These are phyloP conservation scores for Actinidia arguta DNA, from an alignment of 179 eudicot species.

Conservation along the genomic window DNA sequence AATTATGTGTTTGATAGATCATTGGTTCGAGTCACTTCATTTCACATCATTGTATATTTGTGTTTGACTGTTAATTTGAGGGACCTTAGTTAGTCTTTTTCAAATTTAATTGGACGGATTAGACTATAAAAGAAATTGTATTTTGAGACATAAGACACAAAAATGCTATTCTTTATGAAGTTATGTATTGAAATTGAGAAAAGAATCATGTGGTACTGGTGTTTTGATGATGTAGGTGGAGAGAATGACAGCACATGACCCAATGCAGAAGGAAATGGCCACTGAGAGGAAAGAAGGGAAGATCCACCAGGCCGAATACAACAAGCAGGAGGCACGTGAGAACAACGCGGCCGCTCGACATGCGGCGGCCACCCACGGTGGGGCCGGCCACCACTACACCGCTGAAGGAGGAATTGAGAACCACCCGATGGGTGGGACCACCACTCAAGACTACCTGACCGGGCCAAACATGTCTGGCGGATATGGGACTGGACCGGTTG, in stretches of 20 bases:
- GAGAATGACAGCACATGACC: constrained; percentile 46
- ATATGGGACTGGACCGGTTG: too few species aligned
- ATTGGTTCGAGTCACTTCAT: too few species aligned
- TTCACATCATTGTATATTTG: too few species aligned
- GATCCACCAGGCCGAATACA: constrained; percentile 48
- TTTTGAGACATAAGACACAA: too few species aligned
- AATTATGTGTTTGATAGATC: too few species aligned
- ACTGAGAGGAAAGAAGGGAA: constrained; percentile 47
- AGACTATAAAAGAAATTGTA: too few species aligned
- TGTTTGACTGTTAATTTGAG: too few species aligned
- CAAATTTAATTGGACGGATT: too few species aligned
- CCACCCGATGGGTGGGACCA: neutral
- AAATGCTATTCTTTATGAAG: too few species aligned
- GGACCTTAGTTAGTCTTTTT: too few species aligned
- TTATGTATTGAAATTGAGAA: too few species aligned
- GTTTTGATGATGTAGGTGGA: constrained; percentile 38
- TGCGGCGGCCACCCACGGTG: constrained; percentile 31
- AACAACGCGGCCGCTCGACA: constrained; percentile 47
- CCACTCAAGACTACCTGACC: neutral
- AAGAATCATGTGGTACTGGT: too few species aligned
- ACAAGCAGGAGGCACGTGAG: constrained; percentile 46
- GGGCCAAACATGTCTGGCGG: neutral
- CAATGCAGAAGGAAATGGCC: constrained; percentile 54
- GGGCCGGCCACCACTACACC: neutral
- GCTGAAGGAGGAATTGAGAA: neutral